Conservation (phyloP, 2,329 filamentous ascomycete genomes). For the Apiospora pterosperma region DNA sequence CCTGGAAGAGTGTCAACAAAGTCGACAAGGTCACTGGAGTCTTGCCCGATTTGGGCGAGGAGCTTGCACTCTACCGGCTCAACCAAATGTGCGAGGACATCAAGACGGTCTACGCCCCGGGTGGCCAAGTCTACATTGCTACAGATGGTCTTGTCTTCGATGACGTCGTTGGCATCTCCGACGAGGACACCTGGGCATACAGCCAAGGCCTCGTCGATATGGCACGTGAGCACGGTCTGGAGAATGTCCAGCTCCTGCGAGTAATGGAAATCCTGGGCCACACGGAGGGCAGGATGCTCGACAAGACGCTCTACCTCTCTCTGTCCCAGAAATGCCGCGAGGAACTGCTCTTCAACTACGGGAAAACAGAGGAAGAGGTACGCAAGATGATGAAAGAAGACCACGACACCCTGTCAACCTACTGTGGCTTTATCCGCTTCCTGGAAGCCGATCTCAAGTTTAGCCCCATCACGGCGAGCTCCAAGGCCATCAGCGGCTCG, state of each 20-base stretch:
- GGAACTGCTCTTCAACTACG: too few relatives aligned
- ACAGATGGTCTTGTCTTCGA: constrained; percentile 41
- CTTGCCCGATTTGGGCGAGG: constrained; percentile 39
- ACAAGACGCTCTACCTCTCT: background rate
- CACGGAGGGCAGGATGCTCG: background rate
- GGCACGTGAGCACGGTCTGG: constrained; percentile 27
- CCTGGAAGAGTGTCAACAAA: constrained; percentile 19
- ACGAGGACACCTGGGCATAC: constrained; percentile 37
- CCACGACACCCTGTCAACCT: too few relatives aligned
- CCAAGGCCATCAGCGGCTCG: background rate
- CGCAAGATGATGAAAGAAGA: too few relatives aligned
- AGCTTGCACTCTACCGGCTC: constrained; percentile 35
- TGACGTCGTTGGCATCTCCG: constrained; percentile 37
- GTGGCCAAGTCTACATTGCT: constrained; percentile 36
- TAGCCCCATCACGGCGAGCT: background rate
- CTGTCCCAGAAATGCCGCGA: background rate
- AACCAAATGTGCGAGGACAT: constrained; percentile 36
- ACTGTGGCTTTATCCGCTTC: too few relatives aligned
- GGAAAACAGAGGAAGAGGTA: too few relatives aligned
- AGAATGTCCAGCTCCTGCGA: constrained; percentile 31
- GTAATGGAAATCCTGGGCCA: constrained; percentile 32
- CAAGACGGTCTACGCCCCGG: constrained; percentile 33
- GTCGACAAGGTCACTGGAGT: constrained; percentile 29
- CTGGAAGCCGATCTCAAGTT: too few relatives aligned
- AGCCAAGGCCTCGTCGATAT: constrained; percentile 32